Evolutionary conservation across 2,329 filamentous ascomycete genomes (phyloP), one percentile per base, ranked within the genome.

Genomic region (Aspergillus ochraceus): DNA sequence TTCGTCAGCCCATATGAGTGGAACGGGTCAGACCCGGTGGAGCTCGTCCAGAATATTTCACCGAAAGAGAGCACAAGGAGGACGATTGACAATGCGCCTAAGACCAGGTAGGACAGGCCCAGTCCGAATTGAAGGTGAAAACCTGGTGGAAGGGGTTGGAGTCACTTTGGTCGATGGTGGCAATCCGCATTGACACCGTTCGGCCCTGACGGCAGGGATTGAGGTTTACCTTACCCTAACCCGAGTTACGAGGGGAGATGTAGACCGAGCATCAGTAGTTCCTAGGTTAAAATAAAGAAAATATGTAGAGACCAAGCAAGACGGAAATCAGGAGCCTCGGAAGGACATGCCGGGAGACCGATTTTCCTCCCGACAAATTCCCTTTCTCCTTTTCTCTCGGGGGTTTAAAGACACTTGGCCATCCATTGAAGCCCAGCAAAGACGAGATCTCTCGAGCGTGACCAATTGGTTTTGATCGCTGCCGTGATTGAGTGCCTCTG

Each of bases 361-460:
- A 62, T 50, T 49, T 52, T 59, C 58, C 54, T 60, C 39, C 62
- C 62, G 58, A 59, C 49, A 61, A 54, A 29, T 61, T 49, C 30
- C n/a, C 36, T 42, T 29, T 32, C 46, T 53, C 53, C 61, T 47
- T 47, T 29, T 32, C 39, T 22, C 45, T 17, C 45, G 22, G 12
- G 20, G 24, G 19, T 24, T 47, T 47, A 47, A 47, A 47, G 22
- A 47, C 45, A 14, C 19, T 24, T 47, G 32, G 11, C 32, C 32
- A 36, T 36, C 32, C 32, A 36, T 12, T n/a, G 36, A n/a, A 42
- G 36, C 17, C 36, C 36, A n/a, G 17, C 36, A 19, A 42, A 42
- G 6, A 12, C 36, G 14, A 14, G 36, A 42, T 42, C 36, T 9
- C 36, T 42, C 36, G 32, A 36, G 14, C 32, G 36, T 14, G 36